phyloP scores from a whole-genome alignment of 192 early-diverging fungal genomes.

The Coemansia sp. region DNA sequence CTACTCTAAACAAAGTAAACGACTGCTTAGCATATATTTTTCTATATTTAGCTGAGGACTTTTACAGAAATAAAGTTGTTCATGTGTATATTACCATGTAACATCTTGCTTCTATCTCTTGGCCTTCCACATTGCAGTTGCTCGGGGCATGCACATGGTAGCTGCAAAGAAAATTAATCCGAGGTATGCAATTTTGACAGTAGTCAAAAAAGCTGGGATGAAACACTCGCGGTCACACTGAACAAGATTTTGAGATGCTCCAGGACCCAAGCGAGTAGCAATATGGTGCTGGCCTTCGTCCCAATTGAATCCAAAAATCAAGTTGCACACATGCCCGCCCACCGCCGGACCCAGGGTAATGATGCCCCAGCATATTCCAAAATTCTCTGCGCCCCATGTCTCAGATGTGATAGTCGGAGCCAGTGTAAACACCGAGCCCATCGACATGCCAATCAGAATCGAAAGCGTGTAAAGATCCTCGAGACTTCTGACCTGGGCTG shows the following conservation, averaged over 20 bases:
- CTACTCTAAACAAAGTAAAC: too few species aligned
- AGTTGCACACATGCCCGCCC: slow-evolving; percentile 64
- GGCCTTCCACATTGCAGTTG: slow-evolving; percentile 12
- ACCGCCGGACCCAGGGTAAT: slow-evolving; percentile 61
- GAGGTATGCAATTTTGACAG: slow-evolving; percentile 25
- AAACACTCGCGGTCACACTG: slow-evolving; percentile 43
- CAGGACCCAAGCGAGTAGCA: slow-evolving; percentile 13
- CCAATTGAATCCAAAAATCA: slow-evolving; percentile 62
- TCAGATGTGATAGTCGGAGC: slow-evolving; percentile 52
- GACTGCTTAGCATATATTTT: too few species aligned
- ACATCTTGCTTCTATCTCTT: slow-evolving; percentile 2
- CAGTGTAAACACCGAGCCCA: slow-evolving; percentile 51
- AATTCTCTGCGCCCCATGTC: slow-evolving; percentile 56
- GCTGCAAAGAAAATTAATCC: slow-evolving; percentile 36
- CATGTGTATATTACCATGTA: too few species aligned
- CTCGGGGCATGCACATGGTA: slow-evolving; percentile 31
- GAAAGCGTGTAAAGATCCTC: slow-evolving; percentile 42
- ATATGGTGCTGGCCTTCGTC: slow-evolving; percentile 46
- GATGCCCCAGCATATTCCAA: slow-evolving; percentile 59
- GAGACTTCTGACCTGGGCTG: slow-evolving; percentile 14
- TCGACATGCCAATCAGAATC: slow-evolving; percentile 39
- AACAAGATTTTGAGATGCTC: slow-evolving; percentile 12
- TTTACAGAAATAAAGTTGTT: too few species aligned
- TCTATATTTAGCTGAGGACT: too few species aligned
- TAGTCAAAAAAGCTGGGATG: slow-evolving; percentile 40